These are phyloP conservation scores for Solanum lycopersicoides DNA, from an alignment of 257 asterid species.

Conservation along the genomic window DNA sequence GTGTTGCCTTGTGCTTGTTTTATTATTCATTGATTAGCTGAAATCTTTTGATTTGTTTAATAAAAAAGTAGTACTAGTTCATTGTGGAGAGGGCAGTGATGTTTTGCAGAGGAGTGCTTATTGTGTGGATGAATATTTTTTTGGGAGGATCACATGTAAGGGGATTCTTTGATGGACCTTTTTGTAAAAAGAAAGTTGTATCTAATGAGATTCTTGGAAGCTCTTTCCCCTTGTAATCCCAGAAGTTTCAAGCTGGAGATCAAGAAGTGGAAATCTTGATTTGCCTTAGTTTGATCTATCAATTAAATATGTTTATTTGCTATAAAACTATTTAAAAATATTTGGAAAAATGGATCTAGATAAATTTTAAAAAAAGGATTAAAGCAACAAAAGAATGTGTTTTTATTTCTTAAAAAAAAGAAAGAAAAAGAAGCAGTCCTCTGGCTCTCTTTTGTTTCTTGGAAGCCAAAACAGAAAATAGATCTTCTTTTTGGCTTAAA, in stretches of 20 bases:
- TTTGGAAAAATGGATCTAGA: background rate
- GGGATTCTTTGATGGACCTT: background rate
- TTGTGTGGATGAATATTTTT: background rate
- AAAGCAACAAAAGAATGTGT: background rate
- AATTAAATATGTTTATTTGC: background rate
- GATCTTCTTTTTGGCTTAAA: background rate
- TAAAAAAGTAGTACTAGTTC: background rate
- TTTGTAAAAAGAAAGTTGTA: background rate
- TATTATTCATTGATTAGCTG: conserved; percentile 23
- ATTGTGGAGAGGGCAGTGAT: background rate
- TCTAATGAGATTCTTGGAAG: background rate
- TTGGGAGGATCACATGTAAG: background rate
- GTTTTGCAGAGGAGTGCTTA: background rate
- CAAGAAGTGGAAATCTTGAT: background rate
- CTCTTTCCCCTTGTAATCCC: background rate
- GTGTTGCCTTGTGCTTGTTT: conserved; percentile 27
- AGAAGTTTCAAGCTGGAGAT: background rate
- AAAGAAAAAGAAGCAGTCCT: background rate
- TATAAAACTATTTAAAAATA: background rate
- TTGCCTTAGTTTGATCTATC: background rate
- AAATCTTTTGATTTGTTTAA: background rate
- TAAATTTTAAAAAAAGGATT: background rate
- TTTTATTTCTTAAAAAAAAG: background rate
- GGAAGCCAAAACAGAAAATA: background rate
- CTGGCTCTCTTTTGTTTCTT: background rate